Conservation (phyloP, 257 asterid genomes). For the Capsicum baccatum region DNA sequence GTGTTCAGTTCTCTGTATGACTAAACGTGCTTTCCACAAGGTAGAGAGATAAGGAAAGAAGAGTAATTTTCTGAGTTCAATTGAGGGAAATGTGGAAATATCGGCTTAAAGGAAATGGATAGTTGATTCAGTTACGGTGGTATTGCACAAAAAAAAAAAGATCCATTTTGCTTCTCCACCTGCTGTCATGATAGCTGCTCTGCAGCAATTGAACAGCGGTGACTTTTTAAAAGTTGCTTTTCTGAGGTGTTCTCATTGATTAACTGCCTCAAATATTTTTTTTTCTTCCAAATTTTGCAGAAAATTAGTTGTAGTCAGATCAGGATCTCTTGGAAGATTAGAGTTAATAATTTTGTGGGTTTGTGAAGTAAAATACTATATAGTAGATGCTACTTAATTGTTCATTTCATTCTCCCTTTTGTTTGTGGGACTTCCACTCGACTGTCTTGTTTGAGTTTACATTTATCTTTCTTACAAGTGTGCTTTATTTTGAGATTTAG, state of each 20-base stretch:
- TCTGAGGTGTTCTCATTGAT: background rate
- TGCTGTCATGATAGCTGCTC: background rate
- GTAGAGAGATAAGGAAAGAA: background rate
- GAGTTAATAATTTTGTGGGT: background rate
- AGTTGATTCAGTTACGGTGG: background rate
- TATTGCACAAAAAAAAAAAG: background rate
- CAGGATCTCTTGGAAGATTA: background rate
- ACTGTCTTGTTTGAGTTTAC: background rate
- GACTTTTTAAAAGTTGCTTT: background rate
- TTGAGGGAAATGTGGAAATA: background rate
- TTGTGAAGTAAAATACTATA: background rate
- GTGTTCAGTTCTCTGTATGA: background rate
- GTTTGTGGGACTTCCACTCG: background rate
- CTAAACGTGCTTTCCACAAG: conserved; percentile 19
- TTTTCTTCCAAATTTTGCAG: background rate
- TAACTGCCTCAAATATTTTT: background rate
- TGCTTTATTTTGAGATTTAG: conserved; percentile 34
- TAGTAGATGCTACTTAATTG: background rate
- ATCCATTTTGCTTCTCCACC: background rate
- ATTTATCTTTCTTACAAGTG: conserved; percentile 22
- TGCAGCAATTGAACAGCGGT: conserved; percentile 22
- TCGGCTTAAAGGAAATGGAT: background rate
- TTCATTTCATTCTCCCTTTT: conserved; percentile 22
- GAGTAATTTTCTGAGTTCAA: background rate
- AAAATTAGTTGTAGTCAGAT: conserved; percentile 6